A percentile compares a stretch with the other conserved stretches of the same genome.
phyloP scores from a whole-genome alignment of 176 grass and related monocot species.

The Carex myosuroides region DNA sequence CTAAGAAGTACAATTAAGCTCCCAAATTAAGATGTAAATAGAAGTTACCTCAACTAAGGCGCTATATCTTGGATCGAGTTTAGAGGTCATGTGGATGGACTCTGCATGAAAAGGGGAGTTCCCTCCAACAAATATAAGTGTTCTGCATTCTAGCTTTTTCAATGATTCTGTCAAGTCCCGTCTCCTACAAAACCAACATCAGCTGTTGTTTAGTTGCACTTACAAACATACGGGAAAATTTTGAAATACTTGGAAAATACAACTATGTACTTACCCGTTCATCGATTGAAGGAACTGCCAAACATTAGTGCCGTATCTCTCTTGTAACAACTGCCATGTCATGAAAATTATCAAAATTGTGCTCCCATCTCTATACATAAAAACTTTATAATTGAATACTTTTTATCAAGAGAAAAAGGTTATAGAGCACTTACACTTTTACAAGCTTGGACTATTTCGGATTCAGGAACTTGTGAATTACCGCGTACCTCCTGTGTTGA shows the following conservation, averaged over 20 bases:
- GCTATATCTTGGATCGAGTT: slow-evolving; percentile 58
- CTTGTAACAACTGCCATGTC: slow-evolving; percentile 77
- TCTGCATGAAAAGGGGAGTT: slow-evolving; percentile 71
- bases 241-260: not conserved
- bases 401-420: not conserved
- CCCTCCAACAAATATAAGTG: slow-evolving; percentile 88
- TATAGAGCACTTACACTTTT: slow-evolving; percentile 65
- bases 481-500: slow-evolving; percentile 72
- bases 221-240: not conserved
- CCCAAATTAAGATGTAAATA: not conserved
- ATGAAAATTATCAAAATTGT: not conserved
- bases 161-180: slow-evolving; percentile 65
- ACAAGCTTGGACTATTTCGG: slow-evolving; percentile 90
- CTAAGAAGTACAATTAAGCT: not conserved
- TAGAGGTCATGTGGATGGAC: slow-evolving; percentile 76
- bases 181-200: slow-evolving; percentile 37
- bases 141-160: slow-evolving; percentile 77
- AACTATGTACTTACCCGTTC: slow-evolving; percentile 42
- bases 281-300: slow-evolving; percentile 85
- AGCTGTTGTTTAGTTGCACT: not conserved
- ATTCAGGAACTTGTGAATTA: slow-evolving; percentile 68
- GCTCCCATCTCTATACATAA: not conserved
- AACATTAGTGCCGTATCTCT: slow-evolving; percentile 65
- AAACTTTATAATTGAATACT: not conserved
- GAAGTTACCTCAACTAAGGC: slow-evolving; percentile 78